Evolutionary conservation across 2,329 filamentous ascomycete genomes (phyloP).

Genomic region (Diaporthe ampelina): DNA sequence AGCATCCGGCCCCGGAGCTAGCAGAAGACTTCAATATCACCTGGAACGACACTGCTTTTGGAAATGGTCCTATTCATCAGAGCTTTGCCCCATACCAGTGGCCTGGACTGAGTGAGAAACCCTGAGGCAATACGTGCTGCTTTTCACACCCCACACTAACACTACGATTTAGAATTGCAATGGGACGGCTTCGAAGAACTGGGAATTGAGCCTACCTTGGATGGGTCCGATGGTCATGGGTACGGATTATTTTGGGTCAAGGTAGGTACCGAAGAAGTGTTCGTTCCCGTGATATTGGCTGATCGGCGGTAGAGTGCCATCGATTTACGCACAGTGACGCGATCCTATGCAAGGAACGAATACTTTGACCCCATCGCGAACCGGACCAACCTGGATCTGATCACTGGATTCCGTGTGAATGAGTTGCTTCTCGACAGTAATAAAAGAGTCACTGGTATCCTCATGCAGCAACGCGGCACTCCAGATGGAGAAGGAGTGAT

Average conservation of each 20-base stretch:
- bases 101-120: background rate
- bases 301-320: background rate
- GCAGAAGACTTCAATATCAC: background rate
- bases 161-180: background rate
- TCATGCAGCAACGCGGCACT: background rate
- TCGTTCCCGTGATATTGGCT: background rate
- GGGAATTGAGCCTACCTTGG: background rate
- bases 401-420: background rate
- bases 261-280: background rate
- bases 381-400: background rate
- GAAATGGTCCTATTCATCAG: background rate
- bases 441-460: background rate
- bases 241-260: background rate
- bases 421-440: background rate
- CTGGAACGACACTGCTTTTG: background rate
- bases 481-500: background rate
- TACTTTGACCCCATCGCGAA: slow-evolving; percentile 1
- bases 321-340: background rate
- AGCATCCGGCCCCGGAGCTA: background rate
- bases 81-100: slow-evolving; percentile 3
- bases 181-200: background rate
- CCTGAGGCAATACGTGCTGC: background rate
- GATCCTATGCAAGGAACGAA: background rate
- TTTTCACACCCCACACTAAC: background rate
- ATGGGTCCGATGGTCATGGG: background rate